A percentile compares a stretch with the other conserved stretches of the same genome.
These are phyloP conservation scores for Melocanna baccifera DNA, from an alignment of 176 grass and related monocot species.

Conservation along the genomic window DNA sequence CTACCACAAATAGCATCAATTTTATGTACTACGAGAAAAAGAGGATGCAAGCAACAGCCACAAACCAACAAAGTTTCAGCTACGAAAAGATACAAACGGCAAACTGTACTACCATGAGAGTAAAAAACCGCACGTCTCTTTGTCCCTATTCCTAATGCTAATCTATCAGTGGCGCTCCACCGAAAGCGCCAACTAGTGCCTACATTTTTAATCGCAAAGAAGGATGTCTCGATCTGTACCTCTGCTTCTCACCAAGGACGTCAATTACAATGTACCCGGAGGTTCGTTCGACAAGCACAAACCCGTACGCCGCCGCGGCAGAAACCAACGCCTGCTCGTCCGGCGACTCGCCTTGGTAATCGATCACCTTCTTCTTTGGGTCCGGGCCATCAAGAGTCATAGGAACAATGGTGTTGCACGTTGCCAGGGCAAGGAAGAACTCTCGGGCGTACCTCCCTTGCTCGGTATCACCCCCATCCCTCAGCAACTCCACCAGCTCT, in stretches of 20 bases:
- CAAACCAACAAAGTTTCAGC: conserved; percentile 24
- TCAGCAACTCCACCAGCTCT: conserved; percentile 50
- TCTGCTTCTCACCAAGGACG: conserved; percentile 73
- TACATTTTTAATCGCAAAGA: conserved; percentile 3
- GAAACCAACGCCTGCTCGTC: conserved; percentile 91
- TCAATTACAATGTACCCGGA: conserved; percentile 81
- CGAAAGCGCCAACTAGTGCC: not conserved
- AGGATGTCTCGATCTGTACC: conserved; percentile 51
- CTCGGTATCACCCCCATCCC: conserved; percentile 26
- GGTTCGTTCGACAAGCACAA: conserved; percentile 77
- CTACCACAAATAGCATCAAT: not conserved
- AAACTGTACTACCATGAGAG: not conserved
- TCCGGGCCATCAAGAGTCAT: conserved; percentile 38
- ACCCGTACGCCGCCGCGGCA: conserved; percentile 80
- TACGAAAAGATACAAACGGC: conserved; percentile 5
- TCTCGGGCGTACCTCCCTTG: conserved; percentile 43
- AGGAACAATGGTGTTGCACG: conserved; percentile 92
- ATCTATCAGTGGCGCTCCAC: not conserved
- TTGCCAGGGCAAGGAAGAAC: conserved; percentile 77
- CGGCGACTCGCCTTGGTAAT: conserved; percentile 94
- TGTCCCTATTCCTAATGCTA: conserved; percentile 12
- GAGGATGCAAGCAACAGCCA: conserved; percentile 21
- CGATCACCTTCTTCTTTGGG: conserved; percentile 50
- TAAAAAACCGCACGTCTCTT: not conserved
- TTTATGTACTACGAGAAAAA: not conserved